Evolutionary conservation across 306 rosid genomes (phyloP).

Genomic region (Vigna trinervia): DNA sequence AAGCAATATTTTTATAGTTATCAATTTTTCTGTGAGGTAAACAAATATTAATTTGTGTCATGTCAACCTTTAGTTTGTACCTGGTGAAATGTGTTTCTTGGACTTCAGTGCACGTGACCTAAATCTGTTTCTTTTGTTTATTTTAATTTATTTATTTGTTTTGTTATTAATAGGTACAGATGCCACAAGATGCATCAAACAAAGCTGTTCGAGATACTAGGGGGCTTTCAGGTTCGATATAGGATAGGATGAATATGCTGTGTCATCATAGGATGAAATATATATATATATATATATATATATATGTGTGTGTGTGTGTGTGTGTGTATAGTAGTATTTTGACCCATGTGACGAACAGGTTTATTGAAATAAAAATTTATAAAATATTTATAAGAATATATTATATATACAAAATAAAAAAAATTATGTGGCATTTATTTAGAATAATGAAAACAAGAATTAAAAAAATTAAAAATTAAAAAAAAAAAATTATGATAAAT

Average conservation of each 20-base stretch:
- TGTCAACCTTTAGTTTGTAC: slow-evolving; percentile 17
- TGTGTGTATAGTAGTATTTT: no score
- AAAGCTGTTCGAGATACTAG: slow-evolving; percentile 76
- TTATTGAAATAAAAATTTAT: no score
- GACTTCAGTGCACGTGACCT: slow-evolving; percentile 28
- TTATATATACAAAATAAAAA: no score
- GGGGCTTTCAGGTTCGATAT: slow-evolving; percentile 87
- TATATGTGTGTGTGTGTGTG: no score
- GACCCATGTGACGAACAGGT: no score
- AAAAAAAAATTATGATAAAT: no score
- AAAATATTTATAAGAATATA: no score
- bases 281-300: not conserved
- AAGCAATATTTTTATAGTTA: not conserved
- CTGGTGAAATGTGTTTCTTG: slow-evolving; percentile 19
- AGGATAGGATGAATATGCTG: slow-evolving; percentile 36
- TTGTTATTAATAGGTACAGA: slow-evolving; percentile 67
- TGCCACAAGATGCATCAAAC: slow-evolving; percentile 96
- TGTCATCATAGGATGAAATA: slow-evolving; percentile 25
- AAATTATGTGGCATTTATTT: no score
- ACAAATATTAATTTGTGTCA: slow-evolving; percentile 2
- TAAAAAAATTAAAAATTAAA: no score
- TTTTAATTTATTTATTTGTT: slow-evolving; percentile 15
- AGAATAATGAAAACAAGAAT: no score
- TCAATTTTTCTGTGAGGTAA: not conserved
- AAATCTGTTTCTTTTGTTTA: slow-evolving; percentile 8